Base-by-base conservation (phyloP, 2,329 filamentous ascomycete genomes). In the Fusarium sp. region DNA sequence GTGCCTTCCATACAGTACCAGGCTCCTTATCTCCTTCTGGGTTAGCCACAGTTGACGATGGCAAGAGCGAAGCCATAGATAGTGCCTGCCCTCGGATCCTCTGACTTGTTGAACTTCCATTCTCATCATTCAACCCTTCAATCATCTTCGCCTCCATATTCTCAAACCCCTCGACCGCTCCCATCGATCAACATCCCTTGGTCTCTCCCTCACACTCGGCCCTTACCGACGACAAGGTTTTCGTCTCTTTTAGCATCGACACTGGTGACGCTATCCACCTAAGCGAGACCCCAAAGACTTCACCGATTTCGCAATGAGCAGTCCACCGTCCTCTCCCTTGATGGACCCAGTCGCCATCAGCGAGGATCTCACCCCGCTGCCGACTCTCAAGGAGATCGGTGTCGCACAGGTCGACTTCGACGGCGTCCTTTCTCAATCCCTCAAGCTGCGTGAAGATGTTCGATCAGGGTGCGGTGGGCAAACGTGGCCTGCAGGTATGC, bases 401-500 rank as follows among this genome's bases (percentile, higher is more conserved):
- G 85, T 84, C 53, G 83, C 82, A 14, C 79, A 79, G 25, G 79
- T 88, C 57, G 83, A 86, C 74, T 96, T 98, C 76, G 90, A 91
- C 68, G 91, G 92, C 38, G 85, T 96, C 57, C 84, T 97, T 33
- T 80, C 84, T 18, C 82, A 86, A 51, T 89, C 91, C 10, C 85
- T 98, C 66, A 84, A 87, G 65, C 87, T 98, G 14, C 91, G 92
- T 75, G 93, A 97, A 79, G 94, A 98, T 79, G 86, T 97, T 51
- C 88, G 87, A 62, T 88, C 92, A 68, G 96, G 96, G 65, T 98
- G 96, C 79, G 96, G 96, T 53, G 96, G 96, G 2, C 92, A 96
- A 80, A 86, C 96, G 10, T 98, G 96, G 96, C 95, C 94, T 3
- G 95, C 95, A 0, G 96, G 96, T 10, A 91, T 97, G 89, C 87